These are phyloP conservation scores for Posidonia australis DNA, from an alignment of 106 monocot genomes.

Conservation along the genomic window DNA sequence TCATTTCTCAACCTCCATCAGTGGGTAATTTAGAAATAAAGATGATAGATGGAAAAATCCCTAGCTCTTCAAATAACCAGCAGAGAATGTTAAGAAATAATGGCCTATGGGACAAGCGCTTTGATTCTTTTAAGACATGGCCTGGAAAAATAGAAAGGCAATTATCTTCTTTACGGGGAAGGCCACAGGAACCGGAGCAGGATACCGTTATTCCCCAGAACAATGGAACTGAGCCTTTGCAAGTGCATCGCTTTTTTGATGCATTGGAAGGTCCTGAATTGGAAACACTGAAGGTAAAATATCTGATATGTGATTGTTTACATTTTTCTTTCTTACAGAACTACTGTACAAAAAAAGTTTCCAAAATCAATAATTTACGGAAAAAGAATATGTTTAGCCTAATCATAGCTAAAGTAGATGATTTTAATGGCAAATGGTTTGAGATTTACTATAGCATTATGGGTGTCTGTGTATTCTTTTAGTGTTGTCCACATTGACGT, in stretches of 20 bases:
- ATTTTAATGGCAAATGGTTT: no score
- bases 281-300: constrained; percentile 46
- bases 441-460: no score
- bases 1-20: constrained; percentile 24
- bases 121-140: constrained; percentile 50
- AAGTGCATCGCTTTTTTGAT: constrained; percentile 59
- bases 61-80: constrained; percentile 8
- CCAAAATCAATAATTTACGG: not conserved
- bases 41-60: not conserved
- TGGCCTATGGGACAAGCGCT: constrained; percentile 1
- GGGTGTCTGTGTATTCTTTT: no score
- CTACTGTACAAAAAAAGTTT: not conserved
- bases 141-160: constrained; percentile 43
- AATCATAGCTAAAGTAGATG: no score
- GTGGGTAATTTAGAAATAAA: not conserved
- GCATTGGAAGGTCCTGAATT: constrained; percentile 70
- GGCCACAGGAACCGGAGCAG: constrained; percentile 7
- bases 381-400: no score
- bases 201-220: not conserved
- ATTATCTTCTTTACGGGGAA: constrained; percentile 38
- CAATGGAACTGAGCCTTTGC: constrained; percentile 14
- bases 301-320: not conserved
- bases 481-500: no score
- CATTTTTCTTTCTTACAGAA: not conserved
- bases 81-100: constrained; percentile 13